phyloP scores from a whole-genome alignment of 139 green algal genomes.

The Pedinophyceae sp. region DNA sequence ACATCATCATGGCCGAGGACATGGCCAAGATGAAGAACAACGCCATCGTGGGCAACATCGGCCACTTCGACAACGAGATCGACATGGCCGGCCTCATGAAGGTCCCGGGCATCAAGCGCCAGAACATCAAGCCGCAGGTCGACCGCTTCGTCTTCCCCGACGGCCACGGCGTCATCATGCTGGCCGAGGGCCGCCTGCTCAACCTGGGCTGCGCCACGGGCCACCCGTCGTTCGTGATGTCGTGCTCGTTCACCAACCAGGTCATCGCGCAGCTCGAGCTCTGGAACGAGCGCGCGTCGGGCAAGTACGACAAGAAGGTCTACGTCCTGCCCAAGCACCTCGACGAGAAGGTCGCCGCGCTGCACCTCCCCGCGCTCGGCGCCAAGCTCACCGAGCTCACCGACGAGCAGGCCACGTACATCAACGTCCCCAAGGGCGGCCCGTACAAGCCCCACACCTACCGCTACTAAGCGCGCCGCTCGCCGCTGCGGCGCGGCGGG shows the following conservation, averaged over 20 bases:
- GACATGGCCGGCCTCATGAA: conserved; percentile 90
- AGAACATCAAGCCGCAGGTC: conserved; percentile 93
- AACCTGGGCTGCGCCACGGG: conserved; percentile 99
- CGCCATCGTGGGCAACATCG: conserved; percentile 99
- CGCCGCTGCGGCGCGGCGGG: no score
- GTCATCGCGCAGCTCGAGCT: conserved; percentile 99
- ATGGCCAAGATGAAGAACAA: conserved; percentile 99
- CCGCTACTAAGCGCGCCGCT: conserved; percentile 61
- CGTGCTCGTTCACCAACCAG: conserved; percentile 99
- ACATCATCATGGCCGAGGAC: conserved; percentile 82
- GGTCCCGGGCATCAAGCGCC: conserved; percentile 81
- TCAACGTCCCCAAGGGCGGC: conserved; percentile 80
- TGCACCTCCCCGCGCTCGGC: conserved; percentile 92
- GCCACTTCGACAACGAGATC: conserved; percentile 99
- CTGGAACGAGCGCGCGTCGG: conserved; percentile 87
- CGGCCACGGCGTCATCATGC: conserved; percentile 90
- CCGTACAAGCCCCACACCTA: conserved; percentile 97
- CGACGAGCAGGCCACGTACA: conserved; percentile 85
- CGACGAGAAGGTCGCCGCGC: conserved; percentile 92
- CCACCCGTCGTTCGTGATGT: conserved; percentile 99
- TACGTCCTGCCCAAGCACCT: conserved; percentile 99
- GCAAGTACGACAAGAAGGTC: conserved; percentile 98
- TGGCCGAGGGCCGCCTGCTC: conserved; percentile 96
- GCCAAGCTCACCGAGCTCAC: conserved; percentile 88
- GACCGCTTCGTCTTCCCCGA: conserved; percentile 99